phyloP scores from a whole-genome alignment of 164 flowering plant genomes.

The Dillenia suffruticosa region DNA sequence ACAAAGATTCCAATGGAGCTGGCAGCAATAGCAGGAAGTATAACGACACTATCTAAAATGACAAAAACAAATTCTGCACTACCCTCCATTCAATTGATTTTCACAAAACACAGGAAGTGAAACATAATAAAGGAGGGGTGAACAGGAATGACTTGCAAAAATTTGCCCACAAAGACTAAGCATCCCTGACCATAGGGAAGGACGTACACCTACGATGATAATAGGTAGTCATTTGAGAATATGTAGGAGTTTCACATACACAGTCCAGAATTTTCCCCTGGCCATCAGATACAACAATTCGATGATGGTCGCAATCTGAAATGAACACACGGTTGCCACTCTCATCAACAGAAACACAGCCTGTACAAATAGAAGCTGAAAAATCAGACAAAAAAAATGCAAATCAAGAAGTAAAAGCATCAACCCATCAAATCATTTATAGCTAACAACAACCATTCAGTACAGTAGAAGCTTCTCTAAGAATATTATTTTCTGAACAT shows the following conservation, averaged over 20 bases:
- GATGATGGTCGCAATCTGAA: slow-evolving; percentile 87
- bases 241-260: slow-evolving; percentile 39
- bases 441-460: neutral
- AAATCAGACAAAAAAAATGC: neutral
- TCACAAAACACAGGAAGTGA: neutral
- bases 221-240: neutral
- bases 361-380: slow-evolving; percentile 26
- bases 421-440: neutral
- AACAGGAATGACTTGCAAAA: neutral
- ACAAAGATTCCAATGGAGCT: too few relatives aligned
- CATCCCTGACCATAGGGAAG: neutral
- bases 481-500: too few relatives aligned
- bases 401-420: neutral
- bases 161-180: neutral
- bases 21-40: too few relatives aligned
- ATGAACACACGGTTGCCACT: slow-evolving; percentile 60
- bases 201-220: neutral
- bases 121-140: neutral
- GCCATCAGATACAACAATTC: slow-evolving; percentile 56
- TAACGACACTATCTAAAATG: too few relatives aligned
- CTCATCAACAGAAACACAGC: slow-evolving; percentile 78
- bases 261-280: slow-evolving; percentile 69
- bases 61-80: too few relatives aligned
- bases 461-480: too few relatives aligned
- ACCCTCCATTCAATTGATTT: too few relatives aligned